Base-by-base conservation (phyloP, 805 yeast genomes). In the Lachancea fermentati region DNA sequence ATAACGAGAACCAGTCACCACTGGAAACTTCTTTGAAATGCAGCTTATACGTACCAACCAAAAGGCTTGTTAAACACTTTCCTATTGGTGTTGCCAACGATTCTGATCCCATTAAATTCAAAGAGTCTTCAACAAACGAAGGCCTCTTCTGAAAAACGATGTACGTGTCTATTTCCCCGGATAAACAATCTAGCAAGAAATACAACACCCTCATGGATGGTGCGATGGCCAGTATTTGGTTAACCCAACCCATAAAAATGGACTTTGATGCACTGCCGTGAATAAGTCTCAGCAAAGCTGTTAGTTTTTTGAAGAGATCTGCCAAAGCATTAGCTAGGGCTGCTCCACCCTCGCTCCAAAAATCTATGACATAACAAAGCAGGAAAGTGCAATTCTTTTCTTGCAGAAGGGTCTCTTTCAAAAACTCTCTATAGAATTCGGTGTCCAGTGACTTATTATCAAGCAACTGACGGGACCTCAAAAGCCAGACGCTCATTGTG, bases 291-390 rank as follows among this genome's bases (percentile, higher is more conserved):
- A 73, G 37, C 16, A 78, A 64, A 2, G 51, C 45, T 8, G 81
- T 56, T 36, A 81, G 52, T 49, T 81, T 85, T 2, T 57, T 39
- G 35, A 86, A 72, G 34, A 87, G 53, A 24, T 78, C 84, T 40
- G 69, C 73, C 38, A 85, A 57, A 0, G 94, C 80, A 52, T 82
- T 85, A 4, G 81, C 77, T 19, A 85, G 58, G 0, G 94, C 79
- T 2, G 84, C 77, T 4, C 82, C 79, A 1, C 85, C 73, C 37
- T 80, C 85, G 39, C 76, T 77, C 79, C 88, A 79, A 55, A 75
- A 79, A 48, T 79, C 88, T 29, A 81, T 61, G 11, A 82, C 70
- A 55, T 74, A 82, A 17, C 66, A 66, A 51, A 76, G 75, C 1
- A 78, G 40, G 18, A 42, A 47, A 19, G 59, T 55, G 4, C 69